Percentiles rank a stretch among this genome's conserved stretches.
Evolutionary conservation across 2,329 filamentous ascomycete genomes (phyloP).

Genomic region (Trichoderma atroviride): DNA sequence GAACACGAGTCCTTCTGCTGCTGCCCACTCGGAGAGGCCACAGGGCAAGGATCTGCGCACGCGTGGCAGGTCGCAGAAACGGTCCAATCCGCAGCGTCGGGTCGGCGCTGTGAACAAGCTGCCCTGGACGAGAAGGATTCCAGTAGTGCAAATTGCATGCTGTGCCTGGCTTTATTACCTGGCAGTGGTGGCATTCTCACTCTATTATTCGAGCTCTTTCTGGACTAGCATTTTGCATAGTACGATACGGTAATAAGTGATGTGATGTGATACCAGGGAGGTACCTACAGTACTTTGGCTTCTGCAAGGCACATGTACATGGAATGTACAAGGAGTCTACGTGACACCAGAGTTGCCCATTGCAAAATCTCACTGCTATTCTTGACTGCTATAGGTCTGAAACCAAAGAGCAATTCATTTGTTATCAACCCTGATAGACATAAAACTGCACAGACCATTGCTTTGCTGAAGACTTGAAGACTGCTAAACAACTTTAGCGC

Average conservation of each 20-base stretch:
- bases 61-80: constrained; percentile 11
- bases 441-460: background rate
- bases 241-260: background rate
- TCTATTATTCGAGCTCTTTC: background rate
- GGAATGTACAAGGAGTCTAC: background rate
- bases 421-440: background rate
- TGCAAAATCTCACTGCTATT: background rate
- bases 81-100: constrained; percentile 25
- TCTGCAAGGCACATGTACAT: background rate
- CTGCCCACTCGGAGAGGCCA: constrained; percentile 3
- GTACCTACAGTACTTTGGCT: background rate
- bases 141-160: background rate
- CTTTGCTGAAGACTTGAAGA: background rate
- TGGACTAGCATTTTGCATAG: background rate
- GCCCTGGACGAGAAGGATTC: background rate
- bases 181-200: background rate
- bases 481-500: background rate
- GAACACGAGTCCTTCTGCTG: background rate
- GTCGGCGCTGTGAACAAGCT: constrained; percentile 14
- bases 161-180: background rate
- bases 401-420: background rate
- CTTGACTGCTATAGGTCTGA: too few species aligned
- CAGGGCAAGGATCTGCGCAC: constrained; percentile 13
- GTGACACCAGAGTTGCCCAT: background rate
- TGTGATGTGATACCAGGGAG: background rate